These are phyloP conservation scores for Quercus ilex DNA, from an alignment of 306 rosid species.

Conservation along the genomic window DNA sequence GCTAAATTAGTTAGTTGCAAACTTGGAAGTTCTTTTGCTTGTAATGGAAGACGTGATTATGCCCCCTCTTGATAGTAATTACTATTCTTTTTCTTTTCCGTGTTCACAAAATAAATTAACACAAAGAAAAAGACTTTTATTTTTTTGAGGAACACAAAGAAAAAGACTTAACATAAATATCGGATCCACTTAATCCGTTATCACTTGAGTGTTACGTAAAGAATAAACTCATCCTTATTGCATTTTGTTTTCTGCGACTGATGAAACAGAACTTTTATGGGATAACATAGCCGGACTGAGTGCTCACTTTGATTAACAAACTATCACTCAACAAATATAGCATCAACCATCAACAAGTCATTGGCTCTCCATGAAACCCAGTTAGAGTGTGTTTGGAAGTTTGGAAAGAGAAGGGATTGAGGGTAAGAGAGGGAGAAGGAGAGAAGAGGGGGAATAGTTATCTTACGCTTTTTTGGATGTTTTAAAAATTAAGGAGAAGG, in stretches of 20 bases:
- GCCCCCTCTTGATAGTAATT: neutral
- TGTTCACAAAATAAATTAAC: neutral
- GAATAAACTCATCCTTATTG: neutral
- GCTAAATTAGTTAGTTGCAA: constrained; percentile 8
- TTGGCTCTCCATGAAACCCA: neutral
- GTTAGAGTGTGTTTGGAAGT: no score
- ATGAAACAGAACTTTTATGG: neutral
- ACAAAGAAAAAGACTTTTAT: neutral
- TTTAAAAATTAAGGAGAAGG: no score
- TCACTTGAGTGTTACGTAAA: neutral
- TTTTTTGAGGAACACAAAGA: no score
- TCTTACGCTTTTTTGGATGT: no score
- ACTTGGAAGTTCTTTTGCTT: neutral
- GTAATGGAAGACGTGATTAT: neutral
- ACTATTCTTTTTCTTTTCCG: neutral
- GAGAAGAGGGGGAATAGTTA: no score
- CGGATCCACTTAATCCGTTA: neutral
- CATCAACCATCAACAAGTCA: neutral
- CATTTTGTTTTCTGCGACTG: neutral
- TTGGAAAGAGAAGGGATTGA: no score
- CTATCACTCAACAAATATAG: neutral
- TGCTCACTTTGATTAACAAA: neutral
- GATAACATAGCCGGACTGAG: neutral
- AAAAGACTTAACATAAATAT: neutral
- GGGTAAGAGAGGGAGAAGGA: no score